Evolutionary conservation across 345 rosid species (phyloP).

Genomic region (Lepidium sativum): DNA sequence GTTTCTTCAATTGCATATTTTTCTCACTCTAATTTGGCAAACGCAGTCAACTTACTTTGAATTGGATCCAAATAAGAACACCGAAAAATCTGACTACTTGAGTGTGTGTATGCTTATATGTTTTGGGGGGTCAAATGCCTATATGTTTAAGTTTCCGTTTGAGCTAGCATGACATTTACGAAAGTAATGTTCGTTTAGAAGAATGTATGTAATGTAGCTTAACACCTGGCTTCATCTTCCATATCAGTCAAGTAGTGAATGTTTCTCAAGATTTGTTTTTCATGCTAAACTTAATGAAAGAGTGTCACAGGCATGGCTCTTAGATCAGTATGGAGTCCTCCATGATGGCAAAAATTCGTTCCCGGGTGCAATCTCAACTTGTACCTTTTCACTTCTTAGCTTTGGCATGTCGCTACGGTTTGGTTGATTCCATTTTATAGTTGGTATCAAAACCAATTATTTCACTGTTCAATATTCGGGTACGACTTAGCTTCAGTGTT

Average conservation of each 20-base stretch:
- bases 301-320: slow-evolving; percentile 68
- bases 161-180: no score
- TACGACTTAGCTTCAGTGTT: background rate
- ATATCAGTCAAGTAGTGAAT: background rate
- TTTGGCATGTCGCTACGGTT: slow-evolving; percentile 8
- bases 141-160: background rate
- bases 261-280: background rate
- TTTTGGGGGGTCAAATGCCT: no score
- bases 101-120: no score
- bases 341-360: slow-evolving; percentile 90
- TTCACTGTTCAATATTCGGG: background rate
- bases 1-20: background rate
- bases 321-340: slow-evolving; percentile 97
- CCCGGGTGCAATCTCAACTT: slow-evolving; percentile 78
- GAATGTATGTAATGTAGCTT: background rate
- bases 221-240: background rate
- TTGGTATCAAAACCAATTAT: background rate
- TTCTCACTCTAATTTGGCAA: background rate
- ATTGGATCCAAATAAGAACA: background rate
- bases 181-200: background rate
- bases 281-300: background rate
- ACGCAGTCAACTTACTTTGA: background rate
- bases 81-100: background rate
- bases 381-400: slow-evolving; percentile 40
- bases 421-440: background rate